These are phyloP conservation scores for Groenewaldozyma salmanticensis DNA, from an alignment of 805 yeast species.

Conservation along the genomic window DNA sequence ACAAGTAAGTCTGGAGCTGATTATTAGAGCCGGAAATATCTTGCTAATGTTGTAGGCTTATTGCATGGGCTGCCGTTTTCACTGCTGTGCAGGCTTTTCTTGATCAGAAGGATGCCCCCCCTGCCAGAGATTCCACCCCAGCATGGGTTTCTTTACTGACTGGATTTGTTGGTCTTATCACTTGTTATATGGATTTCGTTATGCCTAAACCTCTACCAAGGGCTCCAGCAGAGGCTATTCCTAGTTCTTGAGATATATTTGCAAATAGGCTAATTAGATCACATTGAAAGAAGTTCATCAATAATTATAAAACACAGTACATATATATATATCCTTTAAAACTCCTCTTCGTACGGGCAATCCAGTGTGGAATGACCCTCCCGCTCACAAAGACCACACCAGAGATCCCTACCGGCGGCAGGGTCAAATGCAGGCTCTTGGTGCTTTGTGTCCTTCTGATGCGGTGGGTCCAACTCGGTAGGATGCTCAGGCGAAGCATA, in stretches of 20 bases:
- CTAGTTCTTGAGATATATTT: background rate
- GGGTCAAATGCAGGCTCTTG: constrained; percentile 46
- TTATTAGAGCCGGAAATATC: too few species aligned
- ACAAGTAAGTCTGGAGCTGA: constrained; percentile 20
- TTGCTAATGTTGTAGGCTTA: constrained; percentile 12
- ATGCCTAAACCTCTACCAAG: constrained; percentile 23
- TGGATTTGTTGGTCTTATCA: constrained; percentile 24
- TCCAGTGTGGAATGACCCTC: constrained; percentile 81
- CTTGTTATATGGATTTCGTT: constrained; percentile 28
- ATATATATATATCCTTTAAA: too few species aligned
- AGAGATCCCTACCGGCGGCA: constrained; percentile 60
- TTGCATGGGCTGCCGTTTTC: constrained; percentile 30
- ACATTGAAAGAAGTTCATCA: too few species aligned
- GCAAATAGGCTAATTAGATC: too few species aligned
- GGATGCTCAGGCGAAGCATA: background rate
- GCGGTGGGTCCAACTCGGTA: constrained; percentile 2
- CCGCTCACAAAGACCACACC: constrained; percentile 93
- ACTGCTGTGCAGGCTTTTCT: constrained; percentile 26
- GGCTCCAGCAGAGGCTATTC: constrained; percentile 6
- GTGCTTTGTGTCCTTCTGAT: background rate
- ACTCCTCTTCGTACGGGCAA: constrained; percentile 75
- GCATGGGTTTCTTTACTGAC: constrained; percentile 23
- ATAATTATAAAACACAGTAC: too few species aligned
- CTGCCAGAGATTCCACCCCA: constrained; percentile 17
- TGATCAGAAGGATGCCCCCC: constrained; percentile 19